Evolutionary conservation across 345 rosid genomes (phyloP), one percentile per base, ranked within the genome.

Genomic region (Eutrema yunnanense): DNA sequence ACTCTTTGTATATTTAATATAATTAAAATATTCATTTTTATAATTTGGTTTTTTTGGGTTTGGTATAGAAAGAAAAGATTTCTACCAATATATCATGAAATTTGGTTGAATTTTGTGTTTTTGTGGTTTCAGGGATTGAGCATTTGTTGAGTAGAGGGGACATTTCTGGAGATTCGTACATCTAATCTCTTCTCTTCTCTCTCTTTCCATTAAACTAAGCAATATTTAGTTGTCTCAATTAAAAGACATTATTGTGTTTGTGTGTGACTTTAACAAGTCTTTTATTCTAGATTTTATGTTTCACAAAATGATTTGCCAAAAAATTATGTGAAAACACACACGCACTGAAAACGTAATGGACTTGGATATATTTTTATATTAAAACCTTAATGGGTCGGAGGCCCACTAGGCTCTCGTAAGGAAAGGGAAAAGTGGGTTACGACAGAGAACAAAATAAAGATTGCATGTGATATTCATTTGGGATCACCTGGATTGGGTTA

Each of bases 41-140:
- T 19, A 37, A 32, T 37, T 37, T 8, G 10, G 3, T 37, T 37
- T 37, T 37, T 3, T 36, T 36, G 26, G 22, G 33, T n/a, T 4
- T 9, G n/a, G 30, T 8, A 22, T 50, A 50, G 3, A 30, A 30
- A 19, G 22, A 0, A 30, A 30, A 19, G 22, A 50, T 14, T 2
- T 48, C 52, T 48, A 59, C 6, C 6, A 41, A 26, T 6, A 6
- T 59, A 22, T 9, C 0, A 12, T 8, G 50, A 27, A 6, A 41
- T 27, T 27, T 61, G 22, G 26, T 61, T 64, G 4, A 4, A 8
- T 3, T 54, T 3, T 6, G 38, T 34, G 43, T 14, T 42, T 42
- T 27, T 11, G 43, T 73, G 72, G n/a, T 42, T 77, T 73, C 82
- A 87, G 92, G 81, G 32, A 64, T 84, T 53, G 89, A 85, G 36